Evolutionary conservation across 352 stramenopile species (phyloP), one percentile per base, ranked within the genome.

Genomic region (Peronosclerospora sorghi): DNA sequence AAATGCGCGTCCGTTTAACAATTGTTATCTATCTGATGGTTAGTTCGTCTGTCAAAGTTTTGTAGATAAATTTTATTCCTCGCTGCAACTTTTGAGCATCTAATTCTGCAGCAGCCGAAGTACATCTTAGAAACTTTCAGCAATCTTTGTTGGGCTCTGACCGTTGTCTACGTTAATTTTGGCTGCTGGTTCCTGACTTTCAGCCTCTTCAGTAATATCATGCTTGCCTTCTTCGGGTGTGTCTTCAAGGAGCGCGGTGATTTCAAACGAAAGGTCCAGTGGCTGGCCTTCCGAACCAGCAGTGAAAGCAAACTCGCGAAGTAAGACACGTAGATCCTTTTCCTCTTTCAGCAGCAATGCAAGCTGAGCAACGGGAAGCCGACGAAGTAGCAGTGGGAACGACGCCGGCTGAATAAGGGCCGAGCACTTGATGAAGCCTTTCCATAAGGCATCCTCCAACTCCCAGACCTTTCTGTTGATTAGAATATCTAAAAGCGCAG

Each of bases 381-480:
- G 61, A 15, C 68, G 55, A 0, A 83, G 53, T n/a, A 90, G 54
- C 39, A 86, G 36, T 4, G 65, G 56, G 40, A 87, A 83, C 35
- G 73, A 86, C 45, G 73, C 68, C 21, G 77, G 77, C 45, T 90
- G 77, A 21, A 87, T 68, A 8, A 87, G 63, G 7, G 68, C 77
- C 36, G 73, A 57, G 29, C 74, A 83, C 48, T 90, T 90, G 36
- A 90, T 62, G 32, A 86, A 90, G 10, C 75, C 77, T 29, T 80
- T 85, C 77, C 77, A 87, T 29, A 86, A 39, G 12, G 70, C 70
- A 38, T 81, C 72, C 32, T 79, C 69, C 72, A 90, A 77, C 17
- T 76, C 62, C 77, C 77, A 90, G 15, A 86, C 65, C 6, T 48
- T 59, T 15, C 74, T 66, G 13, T 59, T 47, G 18, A 71, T 62